Evolutionary conservation across 225 moss, liverwort and hornwort species (phyloP), one percentile per base, ranked within the genome.

Genomic region (Takakia lepidozioides): DNA sequence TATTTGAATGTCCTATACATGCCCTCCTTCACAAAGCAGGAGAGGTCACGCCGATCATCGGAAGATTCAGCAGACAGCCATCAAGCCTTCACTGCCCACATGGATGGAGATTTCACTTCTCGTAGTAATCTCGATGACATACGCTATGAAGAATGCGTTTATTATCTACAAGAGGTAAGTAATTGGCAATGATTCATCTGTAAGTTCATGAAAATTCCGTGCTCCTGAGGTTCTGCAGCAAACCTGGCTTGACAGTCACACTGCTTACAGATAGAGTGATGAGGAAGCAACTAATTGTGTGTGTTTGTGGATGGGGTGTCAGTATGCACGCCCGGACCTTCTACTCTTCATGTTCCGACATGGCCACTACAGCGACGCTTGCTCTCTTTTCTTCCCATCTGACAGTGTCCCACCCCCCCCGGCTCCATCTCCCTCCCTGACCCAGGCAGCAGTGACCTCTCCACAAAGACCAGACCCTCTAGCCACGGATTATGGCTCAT

Each of bases 131-230:
- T 98, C 19, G 98, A 98, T 69, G 77, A 75, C 59, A 76, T 68
- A 18, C 98, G 87, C 40, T 98, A 85, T 56, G 87, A 91, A 44
- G 98, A 98, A 55, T 87, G 91, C 63, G 71, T 91, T 40, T 56
- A 91, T 58, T 98, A 91, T 68, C 71, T 91, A 40, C 84, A 91
- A 63, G 98, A 91, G 91, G 98, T 98, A 8, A 81, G 51, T 35
- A 2, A 10, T 27, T 28, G 8, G 4, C 19, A 25, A 20, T 25
- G 10, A 17, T 17, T 30, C 27, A 6, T 2, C 25, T 1, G 6
- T 7, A 19, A 3, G 16, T 28, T 18, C 21, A 15, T 3, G 4
- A 14, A 32, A 32, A 11, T 32, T 32, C 11, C 11, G 25, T 46
- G 46, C 14, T n/a, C n/a, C n/a, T n/a, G 14, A 25, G 25, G 27